Base-by-base conservation (phyloP, 225 moss, liverwort and hornwort genomes). In the Sphagnum contortum region DNA sequence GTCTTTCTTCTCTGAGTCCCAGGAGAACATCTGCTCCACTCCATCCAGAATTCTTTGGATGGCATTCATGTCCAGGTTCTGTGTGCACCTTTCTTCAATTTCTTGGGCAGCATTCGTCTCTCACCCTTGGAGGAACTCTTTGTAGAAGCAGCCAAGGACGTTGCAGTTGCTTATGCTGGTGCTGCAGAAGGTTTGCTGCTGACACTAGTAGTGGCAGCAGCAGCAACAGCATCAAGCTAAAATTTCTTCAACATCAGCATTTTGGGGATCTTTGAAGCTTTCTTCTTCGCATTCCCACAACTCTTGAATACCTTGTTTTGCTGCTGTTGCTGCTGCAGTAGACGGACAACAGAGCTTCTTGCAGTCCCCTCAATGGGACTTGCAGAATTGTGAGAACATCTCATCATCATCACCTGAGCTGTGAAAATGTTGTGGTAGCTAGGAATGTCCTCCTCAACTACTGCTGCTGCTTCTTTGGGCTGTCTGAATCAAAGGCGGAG, bases 301-400 rank as follows among this genome's bases (percentile, higher is more conserved):
- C 29, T 29, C 29, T 29, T 29, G 29, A 29, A 29, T 75, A 8
- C 52, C 64, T 45, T 12, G 65, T 5, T 47, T 49, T 3, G 1
- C 1, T 29, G 1, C 68, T 48, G 66, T 77, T 29, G 29, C 29
- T 29, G 29, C 29, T 1, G 1, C 29, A 29, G 29, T 29, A 29
- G 29, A 29, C 0, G 75, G 10, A 55, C 64, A 50, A 29, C 29
- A 29, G 29, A 29, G 29, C 29, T 29, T 29, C 12, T 65, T 5
- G 48, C 29, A 29, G 29, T 29, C 29, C 29, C 47, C 3, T 63
- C 73, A 4, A 79, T 66, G 9, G 71, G 45, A 52, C 62, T 74
- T 4, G 83, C 79, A 52, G 56, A 74, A 69, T 79, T 83, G 58
- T 79, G 76, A 10, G 69, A 72, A 47, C 79, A 79, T 59, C 69